A percentile compares a stretch with the other conserved stretches of the same genome.
Evolutionary conservation across 495 filamentous ascomycete genomes (phyloP).

Genomic region (Immersiella caudata): DNA sequence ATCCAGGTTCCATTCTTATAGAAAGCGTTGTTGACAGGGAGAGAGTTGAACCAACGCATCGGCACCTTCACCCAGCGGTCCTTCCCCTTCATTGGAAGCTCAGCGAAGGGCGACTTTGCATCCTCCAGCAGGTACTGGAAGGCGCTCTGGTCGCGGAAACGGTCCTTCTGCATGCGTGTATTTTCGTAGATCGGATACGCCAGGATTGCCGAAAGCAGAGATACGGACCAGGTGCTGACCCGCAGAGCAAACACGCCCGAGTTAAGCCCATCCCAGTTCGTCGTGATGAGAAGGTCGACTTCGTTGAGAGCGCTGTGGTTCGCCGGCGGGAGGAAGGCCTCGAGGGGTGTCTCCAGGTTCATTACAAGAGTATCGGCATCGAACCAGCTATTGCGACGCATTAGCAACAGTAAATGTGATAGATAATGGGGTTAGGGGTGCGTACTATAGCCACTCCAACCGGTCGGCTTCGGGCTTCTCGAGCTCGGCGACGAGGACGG

Average conservation of each 20-base stretch:
- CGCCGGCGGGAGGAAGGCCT: conserved; percentile 54
- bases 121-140: conserved; percentile 32
- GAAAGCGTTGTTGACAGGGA: conserved; percentile 37
- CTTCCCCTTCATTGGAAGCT: conserved; percentile 24
- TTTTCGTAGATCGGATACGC: conserved; percentile 49
- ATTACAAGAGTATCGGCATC: conserved; percentile 57
- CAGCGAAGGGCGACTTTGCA: conserved; percentile 26
- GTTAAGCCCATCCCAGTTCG: conserved; percentile 61
- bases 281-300: conserved; percentile 50
- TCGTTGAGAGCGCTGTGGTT: conserved; percentile 37
- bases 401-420: conserved; percentile 1
- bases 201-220: conserved; percentile 50
- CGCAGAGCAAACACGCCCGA: conserved; percentile 58
- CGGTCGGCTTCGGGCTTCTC: conserved; percentile 50
- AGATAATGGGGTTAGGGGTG: neutral
- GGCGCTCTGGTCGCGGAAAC: conserved; percentile 37
- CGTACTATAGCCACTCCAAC: conserved; percentile 56
- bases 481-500: conserved; percentile 52
- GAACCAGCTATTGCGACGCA: conserved; percentile 45
- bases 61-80: conserved; percentile 35
- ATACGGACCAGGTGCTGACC: conserved; percentile 52
- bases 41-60: conserved; percentile 38
- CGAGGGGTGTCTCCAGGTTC: conserved; percentile 56
- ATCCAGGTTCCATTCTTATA: conserved; percentile 31
- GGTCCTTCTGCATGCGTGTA: conserved; percentile 37